Evolutionary conservation across 2,329 filamentous ascomycete genomes (phyloP).

Genomic region (Penicillium sp.): DNA sequence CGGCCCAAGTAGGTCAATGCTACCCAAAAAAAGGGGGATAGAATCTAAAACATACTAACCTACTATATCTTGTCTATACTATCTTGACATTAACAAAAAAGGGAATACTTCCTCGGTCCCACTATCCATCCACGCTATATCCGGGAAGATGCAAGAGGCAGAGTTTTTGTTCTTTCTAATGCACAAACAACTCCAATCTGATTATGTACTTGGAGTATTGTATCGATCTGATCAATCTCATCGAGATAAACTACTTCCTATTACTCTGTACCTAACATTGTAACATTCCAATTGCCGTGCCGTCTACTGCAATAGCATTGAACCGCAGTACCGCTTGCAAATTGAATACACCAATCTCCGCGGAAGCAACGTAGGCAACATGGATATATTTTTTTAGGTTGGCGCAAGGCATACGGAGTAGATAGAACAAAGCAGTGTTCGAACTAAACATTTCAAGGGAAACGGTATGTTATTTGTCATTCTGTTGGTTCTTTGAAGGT

Average conservation of each 20-base stretch:
- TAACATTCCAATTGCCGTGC: conserved; percentile 1
- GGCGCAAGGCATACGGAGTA: background rate
- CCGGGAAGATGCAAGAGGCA: conserved; percentile 3
- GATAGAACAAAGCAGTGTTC: background rate
- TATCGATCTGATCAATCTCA: conserved; percentile 8
- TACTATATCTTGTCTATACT: background rate
- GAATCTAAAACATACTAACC: background rate
- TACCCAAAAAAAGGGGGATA: background rate
- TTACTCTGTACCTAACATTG: background rate
- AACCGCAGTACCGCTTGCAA: background rate
- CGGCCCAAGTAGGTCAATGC: background rate
- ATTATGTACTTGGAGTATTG: conserved; percentile 2
- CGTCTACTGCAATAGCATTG: background rate
- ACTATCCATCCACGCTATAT: conserved; percentile 5
- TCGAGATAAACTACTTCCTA: background rate
- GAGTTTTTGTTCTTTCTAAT: background rate
- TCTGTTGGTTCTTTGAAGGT: background rate
- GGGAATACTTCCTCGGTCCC: background rate
- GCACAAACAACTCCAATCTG: background rate
- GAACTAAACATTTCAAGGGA: background rate
- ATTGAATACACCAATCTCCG: background rate
- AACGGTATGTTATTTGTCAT: background rate
- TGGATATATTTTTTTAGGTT: background rate
- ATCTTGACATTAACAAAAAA: background rate
- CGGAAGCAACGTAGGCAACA: background rate